phyloP scores from a whole-genome alignment of 2,329 filamentous ascomycete species.

The Chaetomiaceae sp. region DNA sequence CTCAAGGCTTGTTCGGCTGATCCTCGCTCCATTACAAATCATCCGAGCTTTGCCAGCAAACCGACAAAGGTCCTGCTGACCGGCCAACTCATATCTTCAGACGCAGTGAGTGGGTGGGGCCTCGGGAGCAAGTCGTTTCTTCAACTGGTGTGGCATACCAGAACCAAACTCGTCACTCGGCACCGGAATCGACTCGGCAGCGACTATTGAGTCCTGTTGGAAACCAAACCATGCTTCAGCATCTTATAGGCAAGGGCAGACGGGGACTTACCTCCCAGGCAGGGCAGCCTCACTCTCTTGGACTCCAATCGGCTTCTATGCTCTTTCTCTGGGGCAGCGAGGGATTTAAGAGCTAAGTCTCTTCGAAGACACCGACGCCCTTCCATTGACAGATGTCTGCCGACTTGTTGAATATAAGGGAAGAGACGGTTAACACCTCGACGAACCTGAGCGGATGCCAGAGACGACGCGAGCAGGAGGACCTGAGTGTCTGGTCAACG shows the following conservation, averaged over 20 bases:
- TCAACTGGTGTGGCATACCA: not conserved
- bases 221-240: no score
- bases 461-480: not conserved
- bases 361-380: no score
- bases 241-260: not conserved
- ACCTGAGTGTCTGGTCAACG: not conserved
- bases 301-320: no score
- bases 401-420: no score
- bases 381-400: no score
- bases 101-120: not conserved
- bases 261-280: not conserved
- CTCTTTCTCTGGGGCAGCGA: no score
- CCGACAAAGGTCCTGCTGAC: not conserved
- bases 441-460: not conserved
- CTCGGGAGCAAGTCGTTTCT: not conserved
- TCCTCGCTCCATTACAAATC: constrained; percentile 6
- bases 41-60: constrained; percentile 1
- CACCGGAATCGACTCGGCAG: not conserved
- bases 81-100: not conserved
- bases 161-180: not conserved
- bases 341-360: no score
- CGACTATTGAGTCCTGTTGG: no score
- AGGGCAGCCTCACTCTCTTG: no score
- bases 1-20: not conserved
- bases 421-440: not conserved